phyloP scores from a whole-genome alignment of 345 rosid genomes.

The Combretum micranthum region DNA sequence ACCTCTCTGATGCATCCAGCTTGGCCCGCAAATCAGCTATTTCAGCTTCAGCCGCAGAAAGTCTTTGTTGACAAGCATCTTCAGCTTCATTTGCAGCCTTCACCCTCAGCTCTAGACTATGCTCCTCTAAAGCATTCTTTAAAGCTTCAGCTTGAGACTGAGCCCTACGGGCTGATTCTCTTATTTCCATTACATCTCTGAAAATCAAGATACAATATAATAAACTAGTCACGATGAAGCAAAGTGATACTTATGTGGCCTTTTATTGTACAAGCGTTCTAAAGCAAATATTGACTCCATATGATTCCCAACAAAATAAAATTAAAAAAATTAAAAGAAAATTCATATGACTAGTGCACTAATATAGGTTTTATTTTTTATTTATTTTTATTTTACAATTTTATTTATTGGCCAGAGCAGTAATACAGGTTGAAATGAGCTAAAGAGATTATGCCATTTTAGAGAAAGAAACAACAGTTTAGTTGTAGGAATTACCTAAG shows the following conservation, averaged over 20 bases:
- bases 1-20: slow-evolving; percentile 76
- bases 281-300: too few species aligned
- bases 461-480: too few species aligned
- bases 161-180: slow-evolving; percentile 75
- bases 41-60: slow-evolving; percentile 78
- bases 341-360: too few species aligned
- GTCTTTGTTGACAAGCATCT: slow-evolving; percentile 87
- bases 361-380: too few species aligned
- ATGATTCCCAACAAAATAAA: too few species aligned
- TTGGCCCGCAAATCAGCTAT: slow-evolving; percentile 68
- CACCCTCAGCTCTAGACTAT: slow-evolving; percentile 86
- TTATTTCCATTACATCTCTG: slow-evolving; percentile 70
- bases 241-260: neutral
- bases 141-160: slow-evolving; percentile 65
- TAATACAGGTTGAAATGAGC: too few species aligned
- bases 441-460: too few species aligned
- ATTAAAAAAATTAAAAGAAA: too few species aligned
- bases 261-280: neutral
- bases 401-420: too few species aligned
- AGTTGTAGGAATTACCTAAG: too few species aligned
- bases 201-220: slow-evolving; percentile 11
- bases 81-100: slow-evolving; percentile 93
- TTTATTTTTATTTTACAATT: too few species aligned
- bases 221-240: neutral
- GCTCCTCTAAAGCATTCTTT: slow-evolving; percentile 70